phyloP scores from a whole-genome alignment of 768 basidiomycete species.

The Lyophyllum semitale region DNA sequence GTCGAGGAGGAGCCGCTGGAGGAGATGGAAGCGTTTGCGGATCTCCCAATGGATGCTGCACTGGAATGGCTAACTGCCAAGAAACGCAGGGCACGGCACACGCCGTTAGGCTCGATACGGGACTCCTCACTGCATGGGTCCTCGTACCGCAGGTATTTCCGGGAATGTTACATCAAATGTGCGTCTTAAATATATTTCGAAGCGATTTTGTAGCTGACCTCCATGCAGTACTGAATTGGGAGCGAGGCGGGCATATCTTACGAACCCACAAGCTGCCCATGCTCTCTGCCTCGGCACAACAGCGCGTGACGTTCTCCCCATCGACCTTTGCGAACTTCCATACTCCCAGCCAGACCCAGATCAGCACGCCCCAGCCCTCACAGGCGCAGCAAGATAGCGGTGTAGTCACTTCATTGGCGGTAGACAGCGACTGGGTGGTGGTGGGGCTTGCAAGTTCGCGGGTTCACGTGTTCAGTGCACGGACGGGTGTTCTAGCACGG shows the following conservation, averaged over 20 bases:
- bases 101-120: slow-evolving; percentile 5
- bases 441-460: slow-evolving; percentile 85
- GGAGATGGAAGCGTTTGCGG: slow-evolving; percentile 33
- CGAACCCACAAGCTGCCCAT: slow-evolving; percentile 30
- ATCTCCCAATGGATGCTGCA: slow-evolving; percentile 40
- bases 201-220: too few relatives aligned
- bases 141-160: slow-evolving; percentile 74
- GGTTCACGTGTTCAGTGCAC: slow-evolving; percentile 83
- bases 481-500: slow-evolving; percentile 71
- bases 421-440: slow-evolving; percentile 83
- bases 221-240: slow-evolving; percentile 74
- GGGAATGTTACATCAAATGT: slow-evolving; percentile 72
- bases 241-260: slow-evolving; percentile 70
- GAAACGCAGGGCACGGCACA: slow-evolving; percentile 15
- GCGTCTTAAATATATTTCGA: too few relatives aligned
- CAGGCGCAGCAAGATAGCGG: slow-evolving; percentile 40
- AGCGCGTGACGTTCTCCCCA: background rate
- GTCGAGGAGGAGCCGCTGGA: slow-evolving; percentile 35
- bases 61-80: slow-evolving; percentile 38
- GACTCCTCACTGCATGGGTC: slow-evolving; percentile 26
- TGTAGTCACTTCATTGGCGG: slow-evolving; percentile 84
- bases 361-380: slow-evolving; percentile 44
- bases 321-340: slow-evolving; percentile 31
- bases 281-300: background rate
- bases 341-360: slow-evolving; percentile 85